A percentile compares a stretch with the other conserved stretches of the same genome.
phyloP scores from a whole-genome alignment of 495 filamentous ascomycete genomes.

The Aspergillus wentii region DNA sequence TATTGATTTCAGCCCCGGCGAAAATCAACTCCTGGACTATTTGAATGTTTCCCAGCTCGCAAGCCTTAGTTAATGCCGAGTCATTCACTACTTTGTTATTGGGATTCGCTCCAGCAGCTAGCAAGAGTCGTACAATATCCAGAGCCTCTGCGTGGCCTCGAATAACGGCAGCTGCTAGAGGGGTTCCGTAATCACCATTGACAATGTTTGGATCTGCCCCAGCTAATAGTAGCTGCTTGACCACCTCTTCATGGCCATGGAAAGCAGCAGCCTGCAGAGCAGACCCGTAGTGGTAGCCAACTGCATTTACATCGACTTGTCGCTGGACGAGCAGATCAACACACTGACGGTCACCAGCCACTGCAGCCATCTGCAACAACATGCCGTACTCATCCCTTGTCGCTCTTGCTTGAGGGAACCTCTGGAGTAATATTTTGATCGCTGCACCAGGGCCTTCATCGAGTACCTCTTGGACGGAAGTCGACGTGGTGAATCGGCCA shows the following conservation, averaged over 20 bases:
- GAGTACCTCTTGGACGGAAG: background rate
- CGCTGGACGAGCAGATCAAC: background rate
- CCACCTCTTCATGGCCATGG: background rate
- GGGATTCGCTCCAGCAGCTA: background rate
- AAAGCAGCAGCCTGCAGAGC: background rate
- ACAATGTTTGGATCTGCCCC: background rate
- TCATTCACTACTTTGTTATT: background rate
- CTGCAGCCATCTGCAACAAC: background rate
- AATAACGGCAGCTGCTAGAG: background rate
- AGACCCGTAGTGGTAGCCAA: background rate
- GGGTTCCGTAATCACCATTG: background rate
- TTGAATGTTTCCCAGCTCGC: background rate
- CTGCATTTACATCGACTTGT: background rate
- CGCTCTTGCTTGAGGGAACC: background rate
- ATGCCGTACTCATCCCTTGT: background rate
- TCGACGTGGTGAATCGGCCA: background rate
- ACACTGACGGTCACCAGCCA: background rate
- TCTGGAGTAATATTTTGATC: background rate
- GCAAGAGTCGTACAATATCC: background rate
- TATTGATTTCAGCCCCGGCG: background rate
- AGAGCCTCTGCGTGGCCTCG: background rate
- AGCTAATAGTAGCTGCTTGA: background rate
- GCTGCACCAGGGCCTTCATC: background rate
- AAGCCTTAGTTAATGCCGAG: background rate
- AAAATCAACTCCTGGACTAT: background rate